Evolutionary conservation across 805 yeast species (phyloP).

Genomic region (Cyberlindnera nakhonratchasimensis): DNA sequence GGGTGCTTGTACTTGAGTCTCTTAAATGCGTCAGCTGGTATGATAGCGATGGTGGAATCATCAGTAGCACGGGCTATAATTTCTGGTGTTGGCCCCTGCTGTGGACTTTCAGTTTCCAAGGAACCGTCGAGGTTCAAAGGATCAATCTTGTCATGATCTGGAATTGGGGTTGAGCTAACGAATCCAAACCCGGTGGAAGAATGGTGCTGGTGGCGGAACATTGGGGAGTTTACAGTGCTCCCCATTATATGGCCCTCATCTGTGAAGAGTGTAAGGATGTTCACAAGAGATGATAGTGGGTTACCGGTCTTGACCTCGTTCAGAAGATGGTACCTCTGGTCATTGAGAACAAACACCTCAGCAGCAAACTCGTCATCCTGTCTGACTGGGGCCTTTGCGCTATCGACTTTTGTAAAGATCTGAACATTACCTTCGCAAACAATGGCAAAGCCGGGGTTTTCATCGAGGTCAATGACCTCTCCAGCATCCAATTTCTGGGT

Average conservation of each 20-base stretch:
- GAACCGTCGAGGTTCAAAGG: conserved; percentile 18
- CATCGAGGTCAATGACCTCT: conserved; percentile 71
- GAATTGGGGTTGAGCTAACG: background rate
- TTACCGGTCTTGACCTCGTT: conserved; percentile 82
- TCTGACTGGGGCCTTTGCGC: conserved; percentile 7
- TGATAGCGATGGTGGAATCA: conserved; percentile 84
- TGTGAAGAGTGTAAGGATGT: conserved; percentile 73
- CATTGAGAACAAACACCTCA: conserved; percentile 45
- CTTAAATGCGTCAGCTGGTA: conserved; percentile 80
- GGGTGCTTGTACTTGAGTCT: conserved; percentile 74
- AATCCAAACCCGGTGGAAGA: background rate
- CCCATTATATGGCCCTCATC: conserved; percentile 31
- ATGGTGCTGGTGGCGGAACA: background rate
- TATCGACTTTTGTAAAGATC: conserved; percentile 59
- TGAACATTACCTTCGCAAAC: conserved; percentile 90
- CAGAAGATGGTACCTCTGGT: conserved; percentile 64
- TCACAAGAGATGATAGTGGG: conserved; percentile 79
- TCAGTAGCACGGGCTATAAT: conserved; percentile 72
- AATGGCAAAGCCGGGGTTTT: conserved; percentile 79
- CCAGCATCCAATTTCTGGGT: conserved; percentile 78
- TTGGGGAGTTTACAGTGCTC: conserved; percentile 9
- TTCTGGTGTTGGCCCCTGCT: conserved; percentile 11
- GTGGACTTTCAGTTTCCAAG: background rate
- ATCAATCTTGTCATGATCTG: conserved; percentile 14
- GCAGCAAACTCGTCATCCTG: conserved; percentile 26